Evolutionary conservation across 2,329 filamentous ascomycete genomes (phyloP).

Genomic region (Colletotrichum kahawae): DNA sequence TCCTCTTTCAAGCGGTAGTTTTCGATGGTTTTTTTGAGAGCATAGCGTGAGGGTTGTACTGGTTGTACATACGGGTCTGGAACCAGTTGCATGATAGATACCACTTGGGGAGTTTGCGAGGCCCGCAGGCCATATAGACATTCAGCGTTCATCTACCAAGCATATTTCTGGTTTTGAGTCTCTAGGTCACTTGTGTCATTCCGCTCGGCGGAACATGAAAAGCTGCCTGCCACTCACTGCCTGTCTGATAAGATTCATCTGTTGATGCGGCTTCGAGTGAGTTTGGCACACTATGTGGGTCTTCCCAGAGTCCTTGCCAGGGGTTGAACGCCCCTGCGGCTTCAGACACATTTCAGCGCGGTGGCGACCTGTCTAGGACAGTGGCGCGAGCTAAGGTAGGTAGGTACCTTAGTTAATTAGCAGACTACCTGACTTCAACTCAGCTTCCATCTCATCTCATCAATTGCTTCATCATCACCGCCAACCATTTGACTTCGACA

Average conservation of each 20-base stretch:
- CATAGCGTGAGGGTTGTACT: conserved; percentile 15
- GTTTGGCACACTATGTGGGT: neutral
- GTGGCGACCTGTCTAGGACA: neutral
- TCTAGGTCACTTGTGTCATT: neutral
- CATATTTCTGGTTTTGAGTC: neutral
- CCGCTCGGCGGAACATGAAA: neutral
- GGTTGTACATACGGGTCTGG: conserved; percentile 13
- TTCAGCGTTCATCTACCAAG: neutral
- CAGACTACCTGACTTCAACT: neutral
- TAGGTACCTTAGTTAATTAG: neutral
- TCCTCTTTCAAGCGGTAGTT: neutral
- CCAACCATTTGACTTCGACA: neutral
- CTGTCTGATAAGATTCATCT: neutral
- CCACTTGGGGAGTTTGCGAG: conserved; percentile 9
- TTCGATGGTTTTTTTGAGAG: neutral
- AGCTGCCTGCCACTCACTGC: neutral
- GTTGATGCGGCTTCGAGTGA: neutral
- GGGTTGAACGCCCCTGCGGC: neutral
- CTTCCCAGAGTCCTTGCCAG: neutral
- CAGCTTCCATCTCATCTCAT: neutral
- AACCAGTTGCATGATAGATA: conserved; percentile 20
- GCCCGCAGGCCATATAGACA: neutral
- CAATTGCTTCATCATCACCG: neutral
- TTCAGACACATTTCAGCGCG: neutral
- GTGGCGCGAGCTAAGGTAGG: neutral